Evolutionary conservation across 164 flowering plant species (phyloP).

Genomic region (Sextonia rubra): DNA sequence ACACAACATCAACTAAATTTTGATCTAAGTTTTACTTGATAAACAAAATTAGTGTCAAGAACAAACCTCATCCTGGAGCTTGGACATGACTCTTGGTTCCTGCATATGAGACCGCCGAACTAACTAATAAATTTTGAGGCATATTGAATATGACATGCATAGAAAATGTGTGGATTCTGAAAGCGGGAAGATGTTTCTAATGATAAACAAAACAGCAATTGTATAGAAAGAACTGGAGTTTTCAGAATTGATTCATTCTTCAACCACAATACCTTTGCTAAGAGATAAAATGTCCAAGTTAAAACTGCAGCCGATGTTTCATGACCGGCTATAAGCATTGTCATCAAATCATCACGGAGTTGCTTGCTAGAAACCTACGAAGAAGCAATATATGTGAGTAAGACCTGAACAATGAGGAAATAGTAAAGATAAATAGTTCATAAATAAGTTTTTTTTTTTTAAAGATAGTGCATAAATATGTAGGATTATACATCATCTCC

Average conservation of each 20-base stretch:
- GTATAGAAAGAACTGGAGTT: background rate
- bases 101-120: slow-evolving; percentile 24
- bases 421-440: background rate
- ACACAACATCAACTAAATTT: background rate
- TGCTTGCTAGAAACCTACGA: slow-evolving; percentile 95
- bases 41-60: background rate
- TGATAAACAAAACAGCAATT: background rate
- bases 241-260: background rate
- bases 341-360: slow-evolving; percentile 98
- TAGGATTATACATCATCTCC: slow-evolving; percentile 78
- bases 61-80: slow-evolving; percentile 88
- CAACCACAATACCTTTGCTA: slow-evolving; percentile 48
- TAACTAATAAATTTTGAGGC: background rate
- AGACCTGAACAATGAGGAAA: background rate
- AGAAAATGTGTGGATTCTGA: background rate
- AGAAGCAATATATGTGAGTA: background rate
- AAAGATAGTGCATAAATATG: background rate
- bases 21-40: background rate
- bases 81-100: slow-evolving; percentile 80
- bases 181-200: background rate
- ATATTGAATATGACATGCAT: background rate
- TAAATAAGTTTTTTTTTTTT: no score
- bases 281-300: slow-evolving; percentile 94
- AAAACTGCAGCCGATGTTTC: slow-evolving; percentile 98
- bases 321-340: slow-evolving; percentile 98